Evolutionary conservation across 1,284 basidiomycete genomes (phyloP), one percentile per base, ranked within the genome.

Genomic region (Entoloma clypeatum): DNA sequence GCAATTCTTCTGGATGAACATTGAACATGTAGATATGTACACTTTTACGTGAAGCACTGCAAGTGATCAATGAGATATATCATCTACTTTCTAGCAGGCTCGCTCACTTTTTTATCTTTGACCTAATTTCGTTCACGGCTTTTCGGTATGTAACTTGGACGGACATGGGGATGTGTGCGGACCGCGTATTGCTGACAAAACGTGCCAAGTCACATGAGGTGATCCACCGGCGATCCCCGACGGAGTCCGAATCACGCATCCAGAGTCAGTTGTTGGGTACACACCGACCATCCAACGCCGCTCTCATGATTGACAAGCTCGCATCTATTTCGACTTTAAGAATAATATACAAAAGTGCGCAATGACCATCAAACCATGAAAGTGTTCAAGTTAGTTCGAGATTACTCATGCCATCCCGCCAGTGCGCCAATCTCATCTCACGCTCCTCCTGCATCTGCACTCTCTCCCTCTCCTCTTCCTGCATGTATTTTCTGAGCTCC

Each of bases 11-110:
- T 25, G 33, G 21, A 25, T 13, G 37, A 41, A 49, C 16, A 43
- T 51, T 51, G 30, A 48, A 51, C 17, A n/a, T 24, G 32, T 43
- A 49, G 32, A 51, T 35, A 29, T 45, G 27, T 43, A 46, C 44
- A 5, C 43, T 1, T 17, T 30, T 36, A n/a, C 10, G 8, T 13
- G 25, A 39, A 31, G 38, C 46, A 21, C 43, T 50, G 25, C 28
- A 47, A 28, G 35, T 31, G 30, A 30, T 36, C 36, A 7, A 47
- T 47, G 42, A 50, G 41, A 48, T 38, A 39, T 36, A 50, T 18
- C 16, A 10, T 16, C 19, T 4, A 7, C 31, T 22, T 34, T 22
- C 10, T 13, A 28, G 14, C 18, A 41, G 24, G 41, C 39, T 37
- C 18, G 39, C 39, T 41, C 19, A 50, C 48, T 37, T 39, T 27